Percentiles rank a stretch among this genome's conserved stretches.
Evolutionary conservation across 2,329 filamentous ascomycete species (phyloP).

Genomic region (Davidsoniella virescens): DNA sequence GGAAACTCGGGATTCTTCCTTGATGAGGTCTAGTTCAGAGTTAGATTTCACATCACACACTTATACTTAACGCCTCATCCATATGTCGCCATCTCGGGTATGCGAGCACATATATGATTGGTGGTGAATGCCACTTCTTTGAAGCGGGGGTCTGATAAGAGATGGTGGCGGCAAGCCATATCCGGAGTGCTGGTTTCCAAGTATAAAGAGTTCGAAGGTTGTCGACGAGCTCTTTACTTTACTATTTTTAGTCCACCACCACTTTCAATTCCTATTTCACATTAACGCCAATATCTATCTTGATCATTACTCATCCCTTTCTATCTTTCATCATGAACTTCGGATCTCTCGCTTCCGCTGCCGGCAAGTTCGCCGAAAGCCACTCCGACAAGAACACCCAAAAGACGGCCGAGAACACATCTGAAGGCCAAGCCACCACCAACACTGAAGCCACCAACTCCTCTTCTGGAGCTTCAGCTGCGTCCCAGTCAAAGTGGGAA

Average conservation of each 20-base stretch:
- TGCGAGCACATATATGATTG: no score
- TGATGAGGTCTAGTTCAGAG: no score
- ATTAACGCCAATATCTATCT: neutral
- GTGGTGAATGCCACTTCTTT: no score
- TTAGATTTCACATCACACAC: no score
- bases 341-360: conserved; percentile 15
- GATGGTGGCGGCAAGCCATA: no score
- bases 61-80: no score
- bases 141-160: no score
- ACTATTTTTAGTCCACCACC: neutral
- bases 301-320: neutral
- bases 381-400: conserved; percentile 3
- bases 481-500: conserved; percentile 8
- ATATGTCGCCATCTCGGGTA: no score
- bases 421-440: neutral
- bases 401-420: conserved; percentile 3
- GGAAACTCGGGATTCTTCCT: no score
- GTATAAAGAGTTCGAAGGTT: no score
- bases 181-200: no score
- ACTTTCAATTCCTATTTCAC: neutral
- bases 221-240: no score
- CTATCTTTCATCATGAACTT: conserved; percentile 16
- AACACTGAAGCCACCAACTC: neutral
- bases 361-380: conserved; percentile 15
- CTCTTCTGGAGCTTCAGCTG: neutral